Evolutionary conservation across 345 rosid genomes (phyloP).

Genomic region (Alliaria petiolata): DNA sequence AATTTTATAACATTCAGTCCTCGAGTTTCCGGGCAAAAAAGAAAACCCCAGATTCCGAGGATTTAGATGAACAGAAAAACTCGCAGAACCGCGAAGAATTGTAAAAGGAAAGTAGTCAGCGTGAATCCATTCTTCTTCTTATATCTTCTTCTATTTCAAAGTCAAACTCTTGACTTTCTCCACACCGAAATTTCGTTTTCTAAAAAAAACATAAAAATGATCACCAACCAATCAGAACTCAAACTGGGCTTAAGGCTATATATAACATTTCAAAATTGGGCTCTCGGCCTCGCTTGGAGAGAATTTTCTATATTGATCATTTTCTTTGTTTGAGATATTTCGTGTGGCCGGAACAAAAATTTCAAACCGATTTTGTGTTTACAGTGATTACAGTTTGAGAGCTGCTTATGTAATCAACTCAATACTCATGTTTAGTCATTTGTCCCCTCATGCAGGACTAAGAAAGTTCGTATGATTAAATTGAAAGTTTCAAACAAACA

Average conservation of each 20-base stretch:
- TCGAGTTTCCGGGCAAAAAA: not conserved
- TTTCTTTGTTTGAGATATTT: too few species aligned
- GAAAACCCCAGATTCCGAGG: conserved; percentile 31
- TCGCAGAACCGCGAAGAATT: conserved; percentile 16
- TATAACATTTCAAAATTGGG: not conserved
- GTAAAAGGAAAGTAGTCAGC: not conserved
- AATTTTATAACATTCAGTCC: not conserved
- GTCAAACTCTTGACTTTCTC: not conserved
- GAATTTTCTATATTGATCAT: too few species aligned
- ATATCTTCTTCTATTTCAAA: not conserved
- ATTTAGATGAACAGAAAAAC: conserved; percentile 10
- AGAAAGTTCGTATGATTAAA: not conserved
- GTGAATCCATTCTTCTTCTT: too few species aligned
- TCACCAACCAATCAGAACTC: not conserved
- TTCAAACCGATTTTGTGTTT: too few species aligned
- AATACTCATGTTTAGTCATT: too few species aligned
- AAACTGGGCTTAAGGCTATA: not conserved
- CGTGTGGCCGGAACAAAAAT: too few species aligned
- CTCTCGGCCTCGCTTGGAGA: not conserved
- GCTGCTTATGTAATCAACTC: too few species aligned
- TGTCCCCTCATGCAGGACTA: not conserved
- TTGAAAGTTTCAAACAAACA: not conserved
- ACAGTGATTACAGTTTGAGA: too few species aligned
- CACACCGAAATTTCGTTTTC: not conserved
- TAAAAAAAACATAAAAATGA: not conserved